A percentile compares a stretch with the other conserved stretches of the same genome.
These are phyloP conservation scores for Lycium ferocissimum DNA, from an alignment of 257 asterid species.

Conservation along the genomic window DNA sequence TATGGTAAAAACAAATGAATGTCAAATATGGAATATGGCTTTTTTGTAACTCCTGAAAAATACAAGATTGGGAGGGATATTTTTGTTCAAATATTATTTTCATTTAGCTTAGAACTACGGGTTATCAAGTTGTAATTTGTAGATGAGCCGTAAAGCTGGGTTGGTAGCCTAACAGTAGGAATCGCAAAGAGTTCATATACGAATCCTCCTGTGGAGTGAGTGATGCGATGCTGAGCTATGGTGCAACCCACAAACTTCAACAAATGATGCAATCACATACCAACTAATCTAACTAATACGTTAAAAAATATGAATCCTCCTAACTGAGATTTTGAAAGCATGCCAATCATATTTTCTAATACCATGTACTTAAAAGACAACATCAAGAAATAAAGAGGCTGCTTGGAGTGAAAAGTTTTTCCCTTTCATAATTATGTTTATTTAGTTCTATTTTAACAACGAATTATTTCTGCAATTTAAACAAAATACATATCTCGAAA, in stretches of 20 bases:
- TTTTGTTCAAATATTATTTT: neutral
- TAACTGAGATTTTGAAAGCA: conserved; percentile 17
- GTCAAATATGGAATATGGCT: neutral
- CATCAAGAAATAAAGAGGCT: neutral
- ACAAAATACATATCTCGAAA: neutral
- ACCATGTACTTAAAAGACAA: neutral
- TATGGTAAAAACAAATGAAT: neutral
- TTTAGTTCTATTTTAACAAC: no score
- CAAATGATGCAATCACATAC: conserved; percentile 22
- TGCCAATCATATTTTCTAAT: neutral
- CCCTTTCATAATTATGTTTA: no score
- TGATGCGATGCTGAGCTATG: conserved; percentile 27
- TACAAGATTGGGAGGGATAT: neutral
- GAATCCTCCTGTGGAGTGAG: conserved; percentile 13
- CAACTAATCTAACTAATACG: conserved; percentile 26
- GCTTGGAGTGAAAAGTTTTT: no score
- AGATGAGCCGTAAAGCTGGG: conserved; percentile 6
- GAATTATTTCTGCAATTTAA: no score
- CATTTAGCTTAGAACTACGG: no score
- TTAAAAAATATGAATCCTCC: neutral
- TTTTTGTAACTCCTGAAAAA: neutral
- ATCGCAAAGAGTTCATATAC: conserved; percentile 1
- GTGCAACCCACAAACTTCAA: conserved; percentile 27
- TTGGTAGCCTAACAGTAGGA: conserved; percentile 35
- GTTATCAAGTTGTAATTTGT: neutral